Conservation (phyloP, 805 yeast genomes). For the Osmozyma mogii region DNA sequence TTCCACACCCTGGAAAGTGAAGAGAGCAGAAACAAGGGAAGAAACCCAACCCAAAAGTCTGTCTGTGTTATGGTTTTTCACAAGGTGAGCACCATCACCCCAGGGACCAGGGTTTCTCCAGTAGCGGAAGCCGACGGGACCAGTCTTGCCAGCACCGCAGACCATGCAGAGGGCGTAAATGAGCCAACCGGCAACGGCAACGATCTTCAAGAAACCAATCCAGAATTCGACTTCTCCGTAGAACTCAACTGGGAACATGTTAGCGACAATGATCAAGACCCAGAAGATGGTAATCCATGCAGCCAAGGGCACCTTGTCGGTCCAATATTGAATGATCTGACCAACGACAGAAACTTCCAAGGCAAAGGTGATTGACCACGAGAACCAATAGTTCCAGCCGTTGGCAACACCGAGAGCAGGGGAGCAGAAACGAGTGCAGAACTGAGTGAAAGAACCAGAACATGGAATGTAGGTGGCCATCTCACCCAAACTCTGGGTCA, state of each 20-base stretch:
- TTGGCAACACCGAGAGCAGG: constrained; percentile 69
- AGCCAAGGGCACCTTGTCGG: constrained; percentile 57
- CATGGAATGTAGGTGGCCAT: constrained; percentile 76
- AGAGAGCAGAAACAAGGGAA: constrained; percentile 66
- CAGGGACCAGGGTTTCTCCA: constrained; percentile 77
- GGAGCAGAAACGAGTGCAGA: constrained; percentile 58
- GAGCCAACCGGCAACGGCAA: constrained; percentile 66
- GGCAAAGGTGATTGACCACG: constrained; percentile 73
- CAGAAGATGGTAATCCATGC: constrained; percentile 69
- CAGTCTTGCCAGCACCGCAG: constrained; percentile 63
- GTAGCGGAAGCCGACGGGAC: constrained; percentile 72
- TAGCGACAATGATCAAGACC: constrained; percentile 43
- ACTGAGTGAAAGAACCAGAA: constrained; percentile 61
- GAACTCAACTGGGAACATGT: constrained; percentile 59
- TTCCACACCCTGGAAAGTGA: constrained; percentile 77
- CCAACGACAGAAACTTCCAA: constrained; percentile 67
- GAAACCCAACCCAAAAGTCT: constrained; percentile 64
- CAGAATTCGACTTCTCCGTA: constrained; percentile 76
- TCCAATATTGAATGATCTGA: constrained; percentile 57
- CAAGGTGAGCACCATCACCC: constrained; percentile 46
- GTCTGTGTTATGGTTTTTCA: constrained; percentile 41
- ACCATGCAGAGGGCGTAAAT: constrained; percentile 63
- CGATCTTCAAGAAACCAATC: constrained; percentile 58
- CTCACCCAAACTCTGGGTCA: constrained; percentile 69
- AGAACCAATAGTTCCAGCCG: constrained; percentile 70